Conservation (phyloP, 805 yeast species). For the Kazachstania viticola region DNA sequence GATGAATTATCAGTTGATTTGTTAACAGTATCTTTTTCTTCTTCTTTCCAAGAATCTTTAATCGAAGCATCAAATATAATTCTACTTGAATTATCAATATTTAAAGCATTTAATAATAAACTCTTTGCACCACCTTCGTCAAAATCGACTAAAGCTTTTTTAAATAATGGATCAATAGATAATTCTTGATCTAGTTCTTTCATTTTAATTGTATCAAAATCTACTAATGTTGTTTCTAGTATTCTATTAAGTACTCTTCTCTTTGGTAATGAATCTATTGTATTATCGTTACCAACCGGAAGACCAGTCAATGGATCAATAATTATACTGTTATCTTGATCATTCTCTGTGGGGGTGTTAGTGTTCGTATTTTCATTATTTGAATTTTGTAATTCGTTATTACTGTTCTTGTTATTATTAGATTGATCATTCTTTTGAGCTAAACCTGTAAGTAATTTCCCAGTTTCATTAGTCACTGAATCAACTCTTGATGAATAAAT, state of each 20-base stretch:
- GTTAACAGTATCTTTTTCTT: slow-evolving; percentile 9
- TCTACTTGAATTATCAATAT: slow-evolving; percentile 40
- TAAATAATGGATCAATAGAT: slow-evolving; percentile 62
- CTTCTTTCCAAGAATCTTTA: slow-evolving; percentile 18
- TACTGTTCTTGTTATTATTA: slow-evolving; percentile 8
- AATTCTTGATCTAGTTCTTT: slow-evolving; percentile 54
- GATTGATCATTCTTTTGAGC: slow-evolving; percentile 32
- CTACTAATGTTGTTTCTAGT: slow-evolving; percentile 36
- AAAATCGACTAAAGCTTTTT: slow-evolving; percentile 62
- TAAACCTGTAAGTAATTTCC: slow-evolving; percentile 66
- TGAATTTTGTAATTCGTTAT: slow-evolving; percentile 11
- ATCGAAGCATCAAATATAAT: slow-evolving; percentile 55
- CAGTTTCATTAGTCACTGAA: slow-evolving; percentile 84
- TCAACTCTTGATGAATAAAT: slow-evolving; percentile 86
- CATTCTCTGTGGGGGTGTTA: slow-evolving; percentile 10
- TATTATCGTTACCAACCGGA: slow-evolving; percentile 19
- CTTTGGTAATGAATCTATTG: slow-evolving; percentile 13
- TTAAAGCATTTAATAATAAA: slow-evolving; percentile 49
- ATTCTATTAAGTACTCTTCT: slow-evolving; percentile 24
- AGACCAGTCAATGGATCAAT: slow-evolving; percentile 27
- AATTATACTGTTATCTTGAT: slow-evolving; percentile 15
- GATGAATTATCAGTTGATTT: not conserved
- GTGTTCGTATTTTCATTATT: slow-evolving; percentile 17
- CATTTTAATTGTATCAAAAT: slow-evolving; percentile 38
- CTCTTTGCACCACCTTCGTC: slow-evolving; percentile 80